Percentiles rank a stretch among this genome's conserved stretches.
Conservation (phyloP, 2,329 filamentous ascomycete genomes). For the Penicillium verrucosum region DNA sequence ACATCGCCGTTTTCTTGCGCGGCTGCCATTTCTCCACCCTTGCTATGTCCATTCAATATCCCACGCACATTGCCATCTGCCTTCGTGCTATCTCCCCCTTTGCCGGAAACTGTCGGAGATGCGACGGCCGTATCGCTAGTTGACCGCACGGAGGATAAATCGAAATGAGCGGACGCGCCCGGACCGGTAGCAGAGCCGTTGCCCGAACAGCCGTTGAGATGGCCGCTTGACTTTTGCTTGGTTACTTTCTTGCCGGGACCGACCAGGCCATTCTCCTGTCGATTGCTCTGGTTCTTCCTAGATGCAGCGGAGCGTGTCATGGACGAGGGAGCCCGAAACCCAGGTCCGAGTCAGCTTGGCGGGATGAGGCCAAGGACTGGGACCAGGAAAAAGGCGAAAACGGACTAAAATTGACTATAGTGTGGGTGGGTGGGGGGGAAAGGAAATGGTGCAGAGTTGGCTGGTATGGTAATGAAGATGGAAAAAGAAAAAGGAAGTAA, state of each 20-base stretch:
- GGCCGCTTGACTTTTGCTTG: constrained; percentile 56
- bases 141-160: constrained; percentile 40
- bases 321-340: constrained; percentile 43
- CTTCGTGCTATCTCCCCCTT: constrained; percentile 31
- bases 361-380: constrained; percentile 47
- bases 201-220: constrained; percentile 52
- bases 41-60: constrained; percentile 37
- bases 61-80: constrained; percentile 35
- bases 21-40: constrained; percentile 36
- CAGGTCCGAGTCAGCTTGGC: constrained; percentile 49
- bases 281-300: constrained; percentile 63
- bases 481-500: constrained; percentile 13
- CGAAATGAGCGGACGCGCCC: constrained; percentile 37
- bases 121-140: constrained; percentile 34
- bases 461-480: background rate
- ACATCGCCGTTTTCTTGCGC: constrained; percentile 33
- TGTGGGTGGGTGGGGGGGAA: constrained; percentile 9
- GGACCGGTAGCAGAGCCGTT: constrained; percentile 40
- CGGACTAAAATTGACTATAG: constrained; percentile 14
- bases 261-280: constrained; percentile 86
- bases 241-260: constrained; percentile 68
- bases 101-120: constrained; percentile 26
- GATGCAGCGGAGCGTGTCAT: constrained; percentile 50
- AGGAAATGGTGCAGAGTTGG: constrained; percentile 9
- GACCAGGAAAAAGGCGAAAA: constrained; percentile 38